Conservation (phyloP, 805 yeast genomes). For the Candida endomychidarum region DNA sequence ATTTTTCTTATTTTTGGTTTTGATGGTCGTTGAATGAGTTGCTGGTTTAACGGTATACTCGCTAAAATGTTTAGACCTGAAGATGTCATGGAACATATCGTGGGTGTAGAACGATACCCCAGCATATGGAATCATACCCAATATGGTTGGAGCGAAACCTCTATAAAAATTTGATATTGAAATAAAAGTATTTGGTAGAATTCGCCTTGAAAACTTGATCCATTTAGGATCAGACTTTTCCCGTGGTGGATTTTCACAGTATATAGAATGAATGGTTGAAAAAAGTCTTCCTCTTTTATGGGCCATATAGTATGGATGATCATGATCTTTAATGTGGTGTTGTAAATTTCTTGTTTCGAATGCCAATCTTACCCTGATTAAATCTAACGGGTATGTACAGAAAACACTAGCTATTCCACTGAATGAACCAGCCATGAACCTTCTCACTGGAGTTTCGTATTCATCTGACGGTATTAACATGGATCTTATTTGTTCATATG, state of each 20-base stretch:
- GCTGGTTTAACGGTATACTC: conserved; percentile 46
- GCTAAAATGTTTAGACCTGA: conserved; percentile 60
- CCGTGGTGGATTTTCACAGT: conserved; percentile 37
- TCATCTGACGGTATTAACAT: conserved; percentile 70
- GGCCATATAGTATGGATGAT: conserved; percentile 26
- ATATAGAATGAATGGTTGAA: conserved; percentile 33
- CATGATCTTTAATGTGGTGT: conserved; percentile 20
- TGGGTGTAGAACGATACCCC: conserved; percentile 96
- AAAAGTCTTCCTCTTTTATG: conserved; percentile 30
- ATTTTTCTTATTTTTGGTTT: conserved; percentile 22
- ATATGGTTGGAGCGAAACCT: conserved; percentile 89
- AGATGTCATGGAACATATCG: conserved; percentile 83
- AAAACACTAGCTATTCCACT: conserved; percentile 88
- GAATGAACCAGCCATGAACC: conserved; percentile 85
- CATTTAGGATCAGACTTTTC: conserved; percentile 34
- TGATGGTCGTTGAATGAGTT: conserved; percentile 15
- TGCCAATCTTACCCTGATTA: conserved; percentile 88
- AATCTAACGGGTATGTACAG: conserved; percentile 88
- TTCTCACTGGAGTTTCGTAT: conserved; percentile 76
- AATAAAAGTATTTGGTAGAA: conserved; percentile 30
- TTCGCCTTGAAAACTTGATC: conserved; percentile 34
- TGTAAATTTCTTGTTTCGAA: conserved; percentile 62
- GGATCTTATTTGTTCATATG: conserved; percentile 88
- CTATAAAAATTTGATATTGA: conserved; percentile 75
- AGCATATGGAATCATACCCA: conserved; percentile 97